Conservation (phyloP, 495 filamentous ascomycete genomes). For the Hypoxylon crocopeplum region DNA sequence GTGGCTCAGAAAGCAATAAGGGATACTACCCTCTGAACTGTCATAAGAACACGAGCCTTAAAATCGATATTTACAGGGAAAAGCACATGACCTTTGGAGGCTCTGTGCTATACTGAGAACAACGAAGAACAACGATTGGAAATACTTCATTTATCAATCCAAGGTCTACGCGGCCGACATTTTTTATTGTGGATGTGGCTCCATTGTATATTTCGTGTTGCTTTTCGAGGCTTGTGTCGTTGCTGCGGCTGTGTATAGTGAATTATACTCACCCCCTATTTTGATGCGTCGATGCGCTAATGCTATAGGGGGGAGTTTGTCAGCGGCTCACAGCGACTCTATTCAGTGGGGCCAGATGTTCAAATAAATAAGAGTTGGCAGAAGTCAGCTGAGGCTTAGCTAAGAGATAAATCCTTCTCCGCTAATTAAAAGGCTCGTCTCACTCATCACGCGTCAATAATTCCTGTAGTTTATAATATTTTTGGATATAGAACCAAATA, state of each 20-base stretch:
- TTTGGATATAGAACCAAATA: conserved; percentile 19
- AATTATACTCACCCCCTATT: conserved; percentile 29
- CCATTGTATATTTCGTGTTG: conserved; percentile 26
- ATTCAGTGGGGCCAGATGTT: conserved; percentile 26
- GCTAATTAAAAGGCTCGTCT: conserved; percentile 1
- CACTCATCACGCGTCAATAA: conserved; percentile 11
- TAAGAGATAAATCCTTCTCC: conserved; percentile 1
- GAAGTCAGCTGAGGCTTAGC: conserved; percentile 24
- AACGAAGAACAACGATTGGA: not conserved
- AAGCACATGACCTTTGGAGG: conserved; percentile 9
- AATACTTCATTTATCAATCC: conserved; percentile 4
- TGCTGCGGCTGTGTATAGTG: not conserved
- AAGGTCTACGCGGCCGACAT: conserved; percentile 29
- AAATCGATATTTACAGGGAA: not conserved
- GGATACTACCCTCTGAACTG: conserved; percentile 22
- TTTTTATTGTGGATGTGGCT: conserved; percentile 18
- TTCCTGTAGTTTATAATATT: not conserved
- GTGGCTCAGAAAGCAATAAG: conserved; percentile 12
- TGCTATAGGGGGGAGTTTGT: conserved; percentile 2
- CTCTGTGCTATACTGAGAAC: conserved; percentile 5
- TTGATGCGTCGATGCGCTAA: not conserved
- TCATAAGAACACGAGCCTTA: conserved; percentile 27
- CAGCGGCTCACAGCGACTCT: conserved; percentile 22
- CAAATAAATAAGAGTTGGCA: conserved; percentile 23
- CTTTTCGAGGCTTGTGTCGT: not conserved